These are phyloP conservation scores for Suhomyces choctaworum DNA, from an alignment of 1,139 yeast genomes.

Conservation along the genomic window DNA sequence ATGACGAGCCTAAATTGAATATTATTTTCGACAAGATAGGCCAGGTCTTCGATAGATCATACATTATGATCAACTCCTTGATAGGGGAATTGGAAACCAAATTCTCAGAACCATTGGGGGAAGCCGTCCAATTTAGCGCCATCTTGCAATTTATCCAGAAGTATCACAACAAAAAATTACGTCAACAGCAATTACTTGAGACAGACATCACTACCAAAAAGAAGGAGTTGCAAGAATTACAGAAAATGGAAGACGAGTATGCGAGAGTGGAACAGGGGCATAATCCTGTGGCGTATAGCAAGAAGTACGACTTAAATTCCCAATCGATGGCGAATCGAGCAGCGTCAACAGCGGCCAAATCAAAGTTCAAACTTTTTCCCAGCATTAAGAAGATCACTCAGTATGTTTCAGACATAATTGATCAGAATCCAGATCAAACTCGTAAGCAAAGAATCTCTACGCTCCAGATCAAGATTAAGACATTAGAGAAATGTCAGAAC, in stretches of 20 bases:
- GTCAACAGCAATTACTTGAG: conserved; percentile 64
- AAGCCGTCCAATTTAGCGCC: conserved; percentile 73
- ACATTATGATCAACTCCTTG: conserved; percentile 63
- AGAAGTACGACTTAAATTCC: conserved; percentile 32
- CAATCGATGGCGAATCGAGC: too few relatives aligned
- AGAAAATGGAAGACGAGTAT: conserved; percentile 43
- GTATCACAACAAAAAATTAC: conserved; percentile 65
- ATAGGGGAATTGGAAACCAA: conserved; percentile 70
- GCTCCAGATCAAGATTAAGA: conserved; percentile 52
- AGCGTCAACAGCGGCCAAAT: conserved; percentile 16
- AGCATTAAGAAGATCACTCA: conserved; percentile 53
- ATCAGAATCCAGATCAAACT: conserved; percentile 67
- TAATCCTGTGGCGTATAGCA: conserved; percentile 27
- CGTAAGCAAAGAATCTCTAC: conserved; percentile 57
- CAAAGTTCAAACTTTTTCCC: conserved; percentile 28
- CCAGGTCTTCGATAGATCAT: conserved; percentile 74
- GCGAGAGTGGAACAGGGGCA: conserved; percentile 36
- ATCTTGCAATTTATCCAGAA: conserved; percentile 67
- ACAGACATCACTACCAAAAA: conserved; percentile 51
- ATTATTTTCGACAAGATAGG: conserved; percentile 66
- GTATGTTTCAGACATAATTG: conserved; percentile 68
- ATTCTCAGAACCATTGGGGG: conserved; percentile 82
- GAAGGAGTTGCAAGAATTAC: conserved; percentile 42
- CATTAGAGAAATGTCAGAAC: conserved; percentile 56
- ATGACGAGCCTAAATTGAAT: conserved; percentile 39